Conservation (phyloP, 2,329 filamentous ascomycete genomes). For the Pseudocercospora musae region DNA sequence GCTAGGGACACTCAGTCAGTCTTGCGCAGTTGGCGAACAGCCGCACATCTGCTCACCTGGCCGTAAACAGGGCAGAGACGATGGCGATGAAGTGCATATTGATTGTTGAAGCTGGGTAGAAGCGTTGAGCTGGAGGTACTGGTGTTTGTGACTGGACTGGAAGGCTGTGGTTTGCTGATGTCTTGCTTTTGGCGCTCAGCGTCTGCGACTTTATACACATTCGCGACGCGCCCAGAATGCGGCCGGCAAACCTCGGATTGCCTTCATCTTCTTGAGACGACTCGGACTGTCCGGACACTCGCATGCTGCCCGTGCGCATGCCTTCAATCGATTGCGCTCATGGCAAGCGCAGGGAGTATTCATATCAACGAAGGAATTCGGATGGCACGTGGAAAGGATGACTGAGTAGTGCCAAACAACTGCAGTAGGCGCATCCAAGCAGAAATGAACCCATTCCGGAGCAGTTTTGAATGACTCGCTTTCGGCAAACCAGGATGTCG, state of each 20-base stretch:
- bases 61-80: neutral
- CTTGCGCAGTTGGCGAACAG: too few species aligned
- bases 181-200: neutral
- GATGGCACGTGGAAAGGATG: neutral
- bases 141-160: neutral
- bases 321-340: neutral
- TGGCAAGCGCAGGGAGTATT: neutral
- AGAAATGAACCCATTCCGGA: neutral
- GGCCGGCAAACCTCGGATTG: neutral
- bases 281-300: neutral
- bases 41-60: neutral
- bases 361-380: neutral
- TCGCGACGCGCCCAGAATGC: neutral
- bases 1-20: neutral
- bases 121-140: neutral
- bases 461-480: neutral
- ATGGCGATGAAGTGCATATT: neutral
- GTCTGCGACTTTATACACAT: neutral
- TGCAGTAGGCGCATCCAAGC: neutral
- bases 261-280: neutral
- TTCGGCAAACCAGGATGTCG: neutral
- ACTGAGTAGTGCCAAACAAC: neutral
- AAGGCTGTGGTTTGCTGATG: neutral
- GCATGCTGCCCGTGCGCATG: neutral
- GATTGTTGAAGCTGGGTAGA: neutral